These are phyloP conservation scores for Tremellales sp. DNA, from an alignment of 1,284 basidiomycete genomes.

Conservation along the genomic window DNA sequence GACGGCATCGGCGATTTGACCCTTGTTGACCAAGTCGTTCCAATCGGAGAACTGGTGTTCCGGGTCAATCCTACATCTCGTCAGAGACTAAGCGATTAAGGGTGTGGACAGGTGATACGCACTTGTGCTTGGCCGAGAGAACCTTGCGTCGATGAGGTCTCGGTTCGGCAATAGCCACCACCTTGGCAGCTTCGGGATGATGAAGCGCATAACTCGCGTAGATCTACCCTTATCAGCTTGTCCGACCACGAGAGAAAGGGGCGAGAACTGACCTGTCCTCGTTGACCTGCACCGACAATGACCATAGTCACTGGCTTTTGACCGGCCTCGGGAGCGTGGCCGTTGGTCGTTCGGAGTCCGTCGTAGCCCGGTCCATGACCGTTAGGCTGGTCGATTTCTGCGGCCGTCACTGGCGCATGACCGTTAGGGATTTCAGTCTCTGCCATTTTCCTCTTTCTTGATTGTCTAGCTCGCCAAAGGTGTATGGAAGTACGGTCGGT, in stretches of 20 bases:
- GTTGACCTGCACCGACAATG: slow-evolving; percentile 71
- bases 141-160: slow-evolving; percentile 60
- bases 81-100: neutral
- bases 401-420: too few relatives aligned
- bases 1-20: slow-evolving; percentile 71
- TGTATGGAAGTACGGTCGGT: too few relatives aligned
- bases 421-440: neutral
- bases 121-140: slow-evolving; percentile 57
- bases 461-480: too few relatives aligned
- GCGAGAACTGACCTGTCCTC: slow-evolving; percentile 58
- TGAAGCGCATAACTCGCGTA: slow-evolving; percentile 64
- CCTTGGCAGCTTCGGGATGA: slow-evolving; percentile 61
- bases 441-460: too few relatives aligned
- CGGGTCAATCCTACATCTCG: slow-evolving; percentile 52
- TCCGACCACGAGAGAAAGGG: neutral
- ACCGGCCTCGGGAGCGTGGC: neutral
- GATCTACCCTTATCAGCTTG: slow-evolving; percentile 48
- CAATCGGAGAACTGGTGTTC: slow-evolving; percentile 68
- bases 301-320: slow-evolving; percentile 51
- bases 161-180: slow-evolving; percentile 79
- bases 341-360: neutral
- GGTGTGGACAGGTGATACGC: slow-evolving; percentile 4
- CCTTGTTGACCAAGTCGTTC: slow-evolving; percentile 63
- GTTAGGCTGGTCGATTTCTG: neutral
- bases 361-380: neutral